These are phyloP conservation scores for Paraconiothyrium brasiliense DNA, from an alignment of 2,329 filamentous ascomycete genomes.

Conservation along the genomic window DNA sequence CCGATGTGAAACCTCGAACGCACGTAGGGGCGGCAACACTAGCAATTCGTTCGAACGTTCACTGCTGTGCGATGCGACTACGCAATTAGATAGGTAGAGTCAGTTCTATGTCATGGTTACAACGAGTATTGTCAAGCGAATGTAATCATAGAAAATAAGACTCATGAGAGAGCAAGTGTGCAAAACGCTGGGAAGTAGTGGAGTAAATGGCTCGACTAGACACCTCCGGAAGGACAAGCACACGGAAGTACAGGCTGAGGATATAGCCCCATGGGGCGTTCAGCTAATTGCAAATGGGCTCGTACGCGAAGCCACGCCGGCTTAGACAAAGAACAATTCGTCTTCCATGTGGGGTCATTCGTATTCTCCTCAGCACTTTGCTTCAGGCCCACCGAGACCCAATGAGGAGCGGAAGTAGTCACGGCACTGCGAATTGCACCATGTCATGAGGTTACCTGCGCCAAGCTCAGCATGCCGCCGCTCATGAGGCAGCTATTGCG, in stretches of 20 bases:
- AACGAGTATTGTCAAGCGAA: neutral
- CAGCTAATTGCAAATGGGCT: conserved; percentile 20
- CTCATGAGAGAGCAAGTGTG: neutral
- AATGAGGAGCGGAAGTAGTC: neutral
- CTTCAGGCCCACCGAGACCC: conserved; percentile 2
- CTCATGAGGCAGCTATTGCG: conserved; percentile 16
- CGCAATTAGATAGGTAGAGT: neutral
- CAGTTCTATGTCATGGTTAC: neutral
- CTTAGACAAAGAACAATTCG: conserved; percentile 10
- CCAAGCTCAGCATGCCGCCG: conserved; percentile 19
- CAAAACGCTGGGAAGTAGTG: neutral
- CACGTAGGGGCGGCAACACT: conserved; percentile 8
- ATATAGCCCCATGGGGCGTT: conserved; percentile 17
- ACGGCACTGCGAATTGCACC: conserved; percentile 2
- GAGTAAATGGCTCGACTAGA: neutral
- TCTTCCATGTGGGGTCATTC: conserved; percentile 10
- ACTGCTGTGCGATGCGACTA: conserved; percentile 1
- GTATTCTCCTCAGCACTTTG: conserved; percentile 4
- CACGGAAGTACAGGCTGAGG: conserved; percentile 14
- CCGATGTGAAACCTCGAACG: conserved; percentile 7
- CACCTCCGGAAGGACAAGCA: neutral
- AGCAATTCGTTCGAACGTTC: conserved; percentile 1
- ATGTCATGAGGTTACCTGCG: conserved; percentile 9
- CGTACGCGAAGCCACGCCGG: conserved; percentile 18
- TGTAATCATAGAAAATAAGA: neutral